phyloP scores from a whole-genome alignment of 2,329 filamentous ascomycete genomes.

The Passalora sequoiae region DNA sequence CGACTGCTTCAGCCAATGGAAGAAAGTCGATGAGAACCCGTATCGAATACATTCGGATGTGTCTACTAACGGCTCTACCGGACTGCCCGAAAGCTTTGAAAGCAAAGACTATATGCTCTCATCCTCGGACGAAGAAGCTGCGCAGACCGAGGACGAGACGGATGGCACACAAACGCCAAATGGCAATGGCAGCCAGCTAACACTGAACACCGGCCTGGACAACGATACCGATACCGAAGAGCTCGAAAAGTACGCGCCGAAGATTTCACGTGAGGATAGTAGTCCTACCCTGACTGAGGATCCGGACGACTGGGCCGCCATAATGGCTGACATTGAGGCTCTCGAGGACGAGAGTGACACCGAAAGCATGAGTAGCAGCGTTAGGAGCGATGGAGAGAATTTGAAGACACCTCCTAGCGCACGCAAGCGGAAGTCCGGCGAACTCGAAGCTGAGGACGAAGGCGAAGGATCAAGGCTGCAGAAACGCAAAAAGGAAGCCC shows the following conservation, averaged over 20 bases:
- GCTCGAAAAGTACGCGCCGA: constrained; percentile 46
- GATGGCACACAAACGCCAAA: constrained; percentile 19
- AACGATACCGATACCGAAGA: constrained; percentile 35
- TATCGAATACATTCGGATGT: constrained; percentile 75
- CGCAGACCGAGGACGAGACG: constrained; percentile 34
- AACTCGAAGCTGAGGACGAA: constrained; percentile 35
- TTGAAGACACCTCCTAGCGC: too few species aligned
- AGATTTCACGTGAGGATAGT: constrained; percentile 35
- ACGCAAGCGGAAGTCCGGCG: constrained; percentile 31
- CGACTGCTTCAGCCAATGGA: constrained; percentile 80
- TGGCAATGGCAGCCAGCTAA: constrained; percentile 13
- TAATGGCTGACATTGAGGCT: constrained; percentile 68
- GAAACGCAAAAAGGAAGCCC: constrained; percentile 45
- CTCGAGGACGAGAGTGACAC: constrained; percentile 57
- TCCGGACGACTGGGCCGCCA: constrained; percentile 41
- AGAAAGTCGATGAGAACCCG: constrained; percentile 67
- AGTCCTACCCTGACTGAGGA: constrained; percentile 27
- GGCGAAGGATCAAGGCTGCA: constrained; percentile 43
- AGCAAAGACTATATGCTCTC: constrained; percentile 37
- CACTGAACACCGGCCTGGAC: constrained; percentile 24
- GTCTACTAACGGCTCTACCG: constrained; percentile 46
- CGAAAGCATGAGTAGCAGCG: constrained; percentile 18
- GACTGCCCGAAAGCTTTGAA: constrained; percentile 30
- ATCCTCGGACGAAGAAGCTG: constrained; percentile 43
- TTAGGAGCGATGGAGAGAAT: constrained; percentile 17